Evolutionary conservation across 495 filamentous ascomycete genomes (phyloP), one percentile per base, ranked within the genome.

Genomic region (Podospora pseudopauciseta): DNA sequence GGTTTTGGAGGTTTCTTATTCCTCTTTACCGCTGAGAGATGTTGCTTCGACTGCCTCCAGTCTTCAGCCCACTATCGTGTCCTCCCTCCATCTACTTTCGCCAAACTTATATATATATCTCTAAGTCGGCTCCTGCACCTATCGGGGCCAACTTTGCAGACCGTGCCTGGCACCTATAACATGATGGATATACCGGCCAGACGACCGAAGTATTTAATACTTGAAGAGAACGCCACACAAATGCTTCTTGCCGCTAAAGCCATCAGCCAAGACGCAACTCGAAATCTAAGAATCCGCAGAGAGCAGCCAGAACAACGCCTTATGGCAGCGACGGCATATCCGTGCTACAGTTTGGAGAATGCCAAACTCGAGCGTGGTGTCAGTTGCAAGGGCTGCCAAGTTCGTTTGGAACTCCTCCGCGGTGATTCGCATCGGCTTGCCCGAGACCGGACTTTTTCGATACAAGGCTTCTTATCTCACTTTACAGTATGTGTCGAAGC

Each of bases 361-460:
- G 64, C 55, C 55, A 66, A 58, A 66, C 64, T 66, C 64, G 64
- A 60, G 64, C 64, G 64, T 60, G 64, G 53, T 60, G 64, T 66
- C 64, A 66, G 64, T 39, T 27, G 28, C 54, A 62, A 69, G 64
- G 66, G 63, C 70, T 28, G 63, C 70, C 54, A 71, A 67, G 32
- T 39, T 55, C 34, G 63, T 49, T 30, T 49, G 44, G 63, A 49
- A 64, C 34, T 23, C 53, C 44, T 64, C 11, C 63, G 34, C 34
- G 63, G 63, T 55, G 63, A 55, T 55, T 64, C 63, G 63, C 32
- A 49, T 23, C 5, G 18, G 32, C 32, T 39, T 39, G 32, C 32
- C 19, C 63, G 63, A 64, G 34, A 55, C 63, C 63, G 39, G 63
- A 23, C 32, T 55, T 64, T 64, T 64, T 64, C 63, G 30, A 64